Evolutionary conservation across 2,329 filamentous ascomycete species (phyloP), one percentile per base, ranked within the genome.

Genomic region (Fusarium aywerte): DNA sequence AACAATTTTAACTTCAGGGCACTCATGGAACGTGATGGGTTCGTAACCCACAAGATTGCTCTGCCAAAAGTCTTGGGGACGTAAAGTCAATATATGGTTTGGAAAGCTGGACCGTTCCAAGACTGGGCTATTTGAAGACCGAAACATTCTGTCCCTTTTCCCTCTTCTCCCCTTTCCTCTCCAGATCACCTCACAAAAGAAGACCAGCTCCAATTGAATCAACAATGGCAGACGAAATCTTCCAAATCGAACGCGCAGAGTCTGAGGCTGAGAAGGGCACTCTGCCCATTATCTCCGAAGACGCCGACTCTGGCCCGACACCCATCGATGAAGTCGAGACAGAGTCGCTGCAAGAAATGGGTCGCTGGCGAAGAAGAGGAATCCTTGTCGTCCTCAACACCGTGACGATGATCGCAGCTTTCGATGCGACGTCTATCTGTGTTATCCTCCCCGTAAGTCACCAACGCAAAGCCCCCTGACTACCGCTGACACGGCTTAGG

Each of bases 371-470:
- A 15, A 73, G 66, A 16, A 3, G 68, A 12, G 48, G 55, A 15
- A 72, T 75, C 11, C 47, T 73, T 13, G 1, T 68, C 11, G 50
- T 74, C 13, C 56, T 75, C 42, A 71, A 68, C 31, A 48, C 67
- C 2, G 62, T 75, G 35, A 56, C 65, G 5, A 57, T 73, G 21
- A 51, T 65, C 6, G 66, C 73, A 29, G 68, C 73, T 4, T 75
- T 75, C 29, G 71, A 75, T 35, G 66, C 71, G 8, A 75, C 73
- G 3, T 75, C 72, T 31, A 73, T 75, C 27, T 71, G 66, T 18
- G 73, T 75, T 15, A 64, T 59, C n/a, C 71, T 75, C n/a, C 73
- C 73, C 13, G 73, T 74, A 58, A 61, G 63, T 29, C 10, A 7
- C 12, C 36, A 15, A 20, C 16, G 6, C 7, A 6, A 1, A 5